Evolutionary conservation across 495 filamentous ascomycete genomes (phyloP).

Genomic region (Amphirosellinia nigrospora): DNA sequence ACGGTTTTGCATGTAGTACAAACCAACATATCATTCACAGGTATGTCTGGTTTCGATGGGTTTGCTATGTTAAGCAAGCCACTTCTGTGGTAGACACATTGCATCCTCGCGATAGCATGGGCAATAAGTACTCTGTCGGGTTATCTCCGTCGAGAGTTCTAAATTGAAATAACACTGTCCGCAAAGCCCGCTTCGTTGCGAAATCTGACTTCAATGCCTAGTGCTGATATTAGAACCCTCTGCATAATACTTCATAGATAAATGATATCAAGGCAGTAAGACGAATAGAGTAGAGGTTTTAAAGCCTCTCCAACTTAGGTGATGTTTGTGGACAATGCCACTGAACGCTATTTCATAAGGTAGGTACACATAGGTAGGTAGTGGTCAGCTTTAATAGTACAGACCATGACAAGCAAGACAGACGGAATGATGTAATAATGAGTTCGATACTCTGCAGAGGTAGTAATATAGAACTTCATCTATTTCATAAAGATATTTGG

Average conservation of each 20-base stretch:
- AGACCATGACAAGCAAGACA: background rate
- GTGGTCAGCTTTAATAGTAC: constrained; percentile 8
- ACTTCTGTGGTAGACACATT: background rate
- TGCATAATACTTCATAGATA: background rate
- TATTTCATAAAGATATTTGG: background rate
- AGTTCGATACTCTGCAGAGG: background rate
- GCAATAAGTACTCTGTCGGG: background rate
- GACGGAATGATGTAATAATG: background rate
- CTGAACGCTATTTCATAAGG: background rate
- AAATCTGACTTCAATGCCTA: background rate
- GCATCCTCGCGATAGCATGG: background rate
- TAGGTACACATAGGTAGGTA: too few species aligned
- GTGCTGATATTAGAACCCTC: background rate
- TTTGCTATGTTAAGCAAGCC: too few species aligned
- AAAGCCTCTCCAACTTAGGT: background rate
- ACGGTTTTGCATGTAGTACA: constrained; percentile 5
- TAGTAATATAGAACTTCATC: background rate
- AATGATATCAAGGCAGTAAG: background rate
- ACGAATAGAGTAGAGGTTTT: background rate
- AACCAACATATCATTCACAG: background rate
- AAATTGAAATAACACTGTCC: background rate
- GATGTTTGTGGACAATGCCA: background rate
- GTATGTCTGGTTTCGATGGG: too few species aligned
- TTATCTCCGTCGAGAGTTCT: background rate
- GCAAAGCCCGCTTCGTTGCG: background rate